Conservation (phyloP, 257 asterid species). For the Solanum commersonii region DNA sequence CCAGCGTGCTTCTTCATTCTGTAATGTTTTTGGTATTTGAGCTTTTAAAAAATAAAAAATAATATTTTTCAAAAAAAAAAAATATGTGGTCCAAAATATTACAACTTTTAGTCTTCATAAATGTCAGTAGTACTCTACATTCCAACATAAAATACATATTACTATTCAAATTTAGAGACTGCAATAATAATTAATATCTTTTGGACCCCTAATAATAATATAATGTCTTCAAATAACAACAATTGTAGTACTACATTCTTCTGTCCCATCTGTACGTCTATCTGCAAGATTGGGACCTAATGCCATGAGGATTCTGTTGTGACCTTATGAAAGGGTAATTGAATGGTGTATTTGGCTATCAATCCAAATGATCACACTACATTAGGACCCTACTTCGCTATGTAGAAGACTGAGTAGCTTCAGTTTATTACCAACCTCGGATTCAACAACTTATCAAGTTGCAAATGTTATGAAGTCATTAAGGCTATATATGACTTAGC, state of each 20-base stretch:
- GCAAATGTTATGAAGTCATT: too few species aligned
- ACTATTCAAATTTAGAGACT: neutral
- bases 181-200: neutral
- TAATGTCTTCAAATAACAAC: neutral
- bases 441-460: too few species aligned
- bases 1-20: constrained; percentile 20
- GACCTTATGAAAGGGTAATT: neutral
- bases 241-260: neutral
- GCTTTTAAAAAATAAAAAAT: neutral
- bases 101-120: neutral
- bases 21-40: constrained; percentile 11
- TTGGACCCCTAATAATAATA: neutral
- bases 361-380: neutral
- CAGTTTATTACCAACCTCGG: too few species aligned
- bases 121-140: neutral
- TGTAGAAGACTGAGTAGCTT: neutral
- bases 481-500: neutral
- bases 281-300: neutral
- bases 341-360: neutral
- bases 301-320: neutral
- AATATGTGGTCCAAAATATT: neutral
- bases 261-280: neutral
- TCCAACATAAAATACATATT: neutral
- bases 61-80: too few species aligned
- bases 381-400: neutral